Evolutionary conservation across 2,329 filamentous ascomycete genomes (phyloP).

Genomic region (Ophiostoma sp.): DNA sequence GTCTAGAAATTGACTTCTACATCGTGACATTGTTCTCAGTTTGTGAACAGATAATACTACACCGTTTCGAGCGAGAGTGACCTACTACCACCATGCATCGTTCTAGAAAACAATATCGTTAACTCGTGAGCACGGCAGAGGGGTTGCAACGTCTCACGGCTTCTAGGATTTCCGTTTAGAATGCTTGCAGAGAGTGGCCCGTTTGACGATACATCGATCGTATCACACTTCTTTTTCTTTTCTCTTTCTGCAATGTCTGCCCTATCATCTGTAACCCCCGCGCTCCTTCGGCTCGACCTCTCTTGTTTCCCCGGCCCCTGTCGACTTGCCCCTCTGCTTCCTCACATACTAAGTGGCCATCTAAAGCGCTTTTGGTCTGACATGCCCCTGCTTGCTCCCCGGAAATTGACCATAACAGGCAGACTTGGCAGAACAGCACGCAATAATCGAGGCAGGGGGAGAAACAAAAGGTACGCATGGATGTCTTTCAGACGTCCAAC

Average conservation of each 20-base stretch:
- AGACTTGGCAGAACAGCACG: neutral
- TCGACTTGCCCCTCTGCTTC: neutral
- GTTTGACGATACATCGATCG: neutral
- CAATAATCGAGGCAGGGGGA: neutral
- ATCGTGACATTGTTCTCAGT: too few species aligned
- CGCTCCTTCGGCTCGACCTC: neutral
- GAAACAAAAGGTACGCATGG: neutral
- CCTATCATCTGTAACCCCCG: neutral
- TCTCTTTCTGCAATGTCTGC: neutral
- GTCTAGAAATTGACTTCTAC: neutral
- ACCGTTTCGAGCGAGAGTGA: neutral
- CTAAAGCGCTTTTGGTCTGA: neutral
- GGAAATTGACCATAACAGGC: neutral
- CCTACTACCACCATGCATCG: neutral
- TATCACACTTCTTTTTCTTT: neutral
- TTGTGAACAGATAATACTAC: too few species aligned
- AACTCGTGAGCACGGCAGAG: neutral
- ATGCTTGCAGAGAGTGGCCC: neutral
- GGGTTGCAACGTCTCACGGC: neutral
- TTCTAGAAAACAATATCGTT: neutral
- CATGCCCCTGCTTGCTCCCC: neutral
- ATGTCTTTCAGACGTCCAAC: neutral
- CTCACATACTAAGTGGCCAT: neutral
- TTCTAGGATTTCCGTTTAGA: neutral
- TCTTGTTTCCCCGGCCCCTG: constrained; percentile 1